A percentile compares a stretch with the other conserved stretches of the same genome.
These are phyloP conservation scores for Elsinoe arachidis DNA, from an alignment of 2,329 filamentous ascomycete genomes.

Conservation along the genomic window DNA sequence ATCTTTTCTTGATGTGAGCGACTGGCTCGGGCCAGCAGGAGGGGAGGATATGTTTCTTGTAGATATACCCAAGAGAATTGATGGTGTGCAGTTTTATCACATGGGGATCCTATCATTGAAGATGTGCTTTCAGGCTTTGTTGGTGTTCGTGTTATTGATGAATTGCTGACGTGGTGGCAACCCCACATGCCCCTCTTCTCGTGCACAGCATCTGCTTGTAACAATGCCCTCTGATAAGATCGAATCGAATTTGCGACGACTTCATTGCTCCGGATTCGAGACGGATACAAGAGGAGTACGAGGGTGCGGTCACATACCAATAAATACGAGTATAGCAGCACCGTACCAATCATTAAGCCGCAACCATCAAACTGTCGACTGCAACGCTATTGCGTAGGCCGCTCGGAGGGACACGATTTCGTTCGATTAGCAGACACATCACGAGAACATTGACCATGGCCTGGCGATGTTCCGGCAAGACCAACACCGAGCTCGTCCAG, in stretches of 20 bases:
- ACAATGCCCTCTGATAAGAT: not conserved
- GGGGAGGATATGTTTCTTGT: not conserved
- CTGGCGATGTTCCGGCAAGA: constrained; percentile 72
- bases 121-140: not conserved
- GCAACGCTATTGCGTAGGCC: not conserved
- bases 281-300: no score
- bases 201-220: not conserved
- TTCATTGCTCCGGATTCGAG: not conserved
- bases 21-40: not conserved
- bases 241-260: not conserved
- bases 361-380: not conserved
- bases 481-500: constrained; percentile 66
- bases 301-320: no score
- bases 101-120: not conserved
- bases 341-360: not conserved
- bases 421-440: not conserved
- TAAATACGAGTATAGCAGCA: no score
- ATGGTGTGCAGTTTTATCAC: not conserved
- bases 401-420: not conserved
- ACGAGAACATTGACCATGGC: constrained; percentile 56
- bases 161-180: constrained; percentile 2
- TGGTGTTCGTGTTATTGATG: not conserved
- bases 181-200: constrained; percentile 5
- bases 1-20: not conserved
- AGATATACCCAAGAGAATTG: constrained; percentile 6